Evolutionary conservation across 2,329 filamentous ascomycete species (phyloP).

Genomic region (Colletotrichum incanum): DNA sequence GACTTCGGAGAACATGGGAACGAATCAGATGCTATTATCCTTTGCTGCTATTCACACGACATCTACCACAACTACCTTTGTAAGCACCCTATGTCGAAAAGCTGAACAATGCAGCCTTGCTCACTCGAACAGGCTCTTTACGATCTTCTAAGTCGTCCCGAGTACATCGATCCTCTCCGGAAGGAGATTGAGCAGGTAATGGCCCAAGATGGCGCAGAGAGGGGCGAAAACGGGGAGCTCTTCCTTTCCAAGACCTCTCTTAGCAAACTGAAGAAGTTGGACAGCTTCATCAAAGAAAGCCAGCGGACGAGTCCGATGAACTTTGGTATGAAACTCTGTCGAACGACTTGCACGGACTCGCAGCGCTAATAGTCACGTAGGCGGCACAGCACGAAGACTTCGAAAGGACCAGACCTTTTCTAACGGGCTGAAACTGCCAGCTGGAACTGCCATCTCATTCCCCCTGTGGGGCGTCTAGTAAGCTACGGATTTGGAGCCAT

Average conservation of each 20-base stretch:
- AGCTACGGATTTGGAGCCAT: neutral
- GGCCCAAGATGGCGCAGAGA: constrained; percentile 52
- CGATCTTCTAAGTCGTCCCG: constrained; percentile 56
- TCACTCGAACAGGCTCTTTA: constrained; percentile 51
- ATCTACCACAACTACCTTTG: constrained; percentile 45
- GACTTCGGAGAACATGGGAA: constrained; percentile 26
- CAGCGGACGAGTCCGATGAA: constrained; percentile 52
- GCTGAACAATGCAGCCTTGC: neutral
- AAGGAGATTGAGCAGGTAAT: constrained; percentile 58
- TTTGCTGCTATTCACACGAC: constrained; percentile 61
- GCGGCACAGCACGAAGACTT: constrained; percentile 56
- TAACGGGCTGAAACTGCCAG: constrained; percentile 51
- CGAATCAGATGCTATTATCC: constrained; percentile 31
- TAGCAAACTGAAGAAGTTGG: constrained; percentile 57
- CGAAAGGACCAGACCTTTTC: constrained; percentile 57
- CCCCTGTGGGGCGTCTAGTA: constrained; percentile 45
- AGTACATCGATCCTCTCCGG: constrained; percentile 58
- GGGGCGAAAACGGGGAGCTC: neutral
- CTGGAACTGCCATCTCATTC: constrained; percentile 47
- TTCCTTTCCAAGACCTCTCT: constrained; percentile 51
- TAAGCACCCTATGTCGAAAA: constrained; percentile 45
- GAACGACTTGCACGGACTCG: constrained; percentile 59
- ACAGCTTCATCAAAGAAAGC: constrained; percentile 59
- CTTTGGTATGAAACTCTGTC: constrained; percentile 7
- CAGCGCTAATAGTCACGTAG: constrained; percentile 57